phyloP scores from a whole-genome alignment of 768 basidiomycete species.

The Hirschioporus abietinus region DNA sequence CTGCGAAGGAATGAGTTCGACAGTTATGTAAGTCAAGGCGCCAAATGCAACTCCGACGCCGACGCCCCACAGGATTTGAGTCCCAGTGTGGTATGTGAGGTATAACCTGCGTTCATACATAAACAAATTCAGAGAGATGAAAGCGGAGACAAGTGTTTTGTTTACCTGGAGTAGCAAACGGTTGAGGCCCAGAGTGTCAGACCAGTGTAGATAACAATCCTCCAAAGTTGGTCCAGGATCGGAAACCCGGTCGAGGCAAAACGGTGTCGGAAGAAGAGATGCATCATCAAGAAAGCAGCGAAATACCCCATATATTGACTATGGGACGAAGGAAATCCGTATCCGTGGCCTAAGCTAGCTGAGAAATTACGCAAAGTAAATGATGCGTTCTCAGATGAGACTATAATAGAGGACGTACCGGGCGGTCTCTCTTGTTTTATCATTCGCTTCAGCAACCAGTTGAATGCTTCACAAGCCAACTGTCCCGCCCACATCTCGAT shows the following conservation, averaged over 20 bases:
- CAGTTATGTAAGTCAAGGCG: conserved; percentile 43
- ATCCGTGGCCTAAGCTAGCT: conserved; percentile 64
- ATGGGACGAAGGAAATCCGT: conserved; percentile 86
- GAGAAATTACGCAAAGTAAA: conserved; percentile 5
- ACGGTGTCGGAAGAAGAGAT: conserved; percentile 64
- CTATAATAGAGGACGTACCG: conserved; percentile 33
- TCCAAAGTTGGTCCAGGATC: conserved; percentile 48
- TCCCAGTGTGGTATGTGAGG: conserved; percentile 67
- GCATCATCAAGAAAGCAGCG: conserved; percentile 66
- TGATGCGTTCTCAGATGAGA: not conserved
- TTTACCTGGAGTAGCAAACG: conserved; percentile 79
- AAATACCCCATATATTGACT: conserved; percentile 92
- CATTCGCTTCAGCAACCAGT: conserved; percentile 59
- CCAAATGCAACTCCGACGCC: conserved; percentile 58
- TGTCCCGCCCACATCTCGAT: conserved; percentile 84
- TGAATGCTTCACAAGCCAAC: conserved; percentile 62
- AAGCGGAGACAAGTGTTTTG: not conserved
- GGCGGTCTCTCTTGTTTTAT: conserved; percentile 67
- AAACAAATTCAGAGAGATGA: not conserved
- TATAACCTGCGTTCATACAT: conserved; percentile 41
- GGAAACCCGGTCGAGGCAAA: conserved; percentile 49
- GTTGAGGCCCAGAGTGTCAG: conserved; percentile 51
- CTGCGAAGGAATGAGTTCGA: conserved; percentile 53
- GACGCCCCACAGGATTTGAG: conserved; percentile 73
- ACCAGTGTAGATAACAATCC: conserved; percentile 39